A percentile compares a stretch with the other conserved stretches of the same genome.
Conservation (phyloP, 2,329 filamentous ascomycete species). For the Tympanopsis confertula region DNA sequence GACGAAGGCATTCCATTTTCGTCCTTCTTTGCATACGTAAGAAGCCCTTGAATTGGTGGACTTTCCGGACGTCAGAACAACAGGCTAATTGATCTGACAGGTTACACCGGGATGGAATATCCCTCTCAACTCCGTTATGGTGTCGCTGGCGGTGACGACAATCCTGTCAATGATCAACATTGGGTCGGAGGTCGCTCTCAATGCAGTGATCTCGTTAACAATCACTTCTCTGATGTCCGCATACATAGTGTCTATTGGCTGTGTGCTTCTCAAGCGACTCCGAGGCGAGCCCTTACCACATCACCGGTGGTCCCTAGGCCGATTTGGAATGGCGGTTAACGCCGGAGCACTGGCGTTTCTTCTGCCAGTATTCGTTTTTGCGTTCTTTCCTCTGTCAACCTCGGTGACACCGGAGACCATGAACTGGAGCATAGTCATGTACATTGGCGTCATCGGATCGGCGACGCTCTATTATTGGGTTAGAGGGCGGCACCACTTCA, state of each 20-base stretch:
- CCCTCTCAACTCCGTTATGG: conserved; percentile 30
- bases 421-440: conserved; percentile 38
- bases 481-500: conserved; percentile 6
- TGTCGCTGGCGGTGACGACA: conserved; percentile 30
- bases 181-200: conserved; percentile 36
- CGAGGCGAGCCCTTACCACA: conserved; percentile 21
- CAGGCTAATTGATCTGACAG: conserved; percentile 4
- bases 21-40: conserved; percentile 3
- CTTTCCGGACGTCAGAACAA: not conserved
- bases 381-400: conserved; percentile 30
- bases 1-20: conserved; percentile 23
- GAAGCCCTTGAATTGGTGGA: conserved; percentile 1
- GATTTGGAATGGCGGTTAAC: conserved; percentile 27
- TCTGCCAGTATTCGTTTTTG: conserved; percentile 31
- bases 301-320: conserved; percentile 27
- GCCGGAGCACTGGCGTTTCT: conserved; percentile 28
- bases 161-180: conserved; percentile 36
- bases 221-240: conserved; percentile 35
- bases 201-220: conserved; percentile 38
- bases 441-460: conserved; percentile 22
- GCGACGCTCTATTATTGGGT: conserved; percentile 24
- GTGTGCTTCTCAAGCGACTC: conserved; percentile 29
- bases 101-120: conserved; percentile 23
- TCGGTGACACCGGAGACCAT: conserved; percentile 24
- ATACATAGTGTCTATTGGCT: conserved; percentile 35